These are phyloP conservation scores for Kokia cookei DNA, from an alignment of 441 rosid species.

Conservation along the genomic window DNA sequence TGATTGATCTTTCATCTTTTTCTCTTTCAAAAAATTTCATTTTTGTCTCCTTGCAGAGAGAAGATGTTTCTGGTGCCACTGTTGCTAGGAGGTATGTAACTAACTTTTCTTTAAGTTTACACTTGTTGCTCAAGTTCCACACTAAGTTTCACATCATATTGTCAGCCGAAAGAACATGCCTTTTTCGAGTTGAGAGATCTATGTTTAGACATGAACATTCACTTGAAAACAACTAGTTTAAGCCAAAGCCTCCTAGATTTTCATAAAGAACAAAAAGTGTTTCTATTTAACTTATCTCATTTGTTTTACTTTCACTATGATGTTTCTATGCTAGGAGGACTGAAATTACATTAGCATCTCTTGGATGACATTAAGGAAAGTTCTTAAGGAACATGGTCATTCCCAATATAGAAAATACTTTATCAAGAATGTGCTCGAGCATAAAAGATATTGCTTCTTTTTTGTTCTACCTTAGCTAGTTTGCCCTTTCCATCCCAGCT, in stretches of 20 bases:
- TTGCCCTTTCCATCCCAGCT: neutral
- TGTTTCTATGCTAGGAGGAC: neutral
- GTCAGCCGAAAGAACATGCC: neutral
- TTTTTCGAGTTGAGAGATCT: neutral
- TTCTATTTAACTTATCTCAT: neutral
- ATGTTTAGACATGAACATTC: neutral
- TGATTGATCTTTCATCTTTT: neutral
- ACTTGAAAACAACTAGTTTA: neutral
- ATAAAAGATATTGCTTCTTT: neutral
- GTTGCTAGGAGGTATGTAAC: conserved; percentile 25
- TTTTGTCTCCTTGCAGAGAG: conserved; percentile 20
- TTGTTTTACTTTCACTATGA: neutral
- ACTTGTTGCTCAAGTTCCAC: neutral
- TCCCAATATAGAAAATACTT: neutral
- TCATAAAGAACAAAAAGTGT: neutral
- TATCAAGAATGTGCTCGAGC: neutral
- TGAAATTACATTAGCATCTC: neutral
- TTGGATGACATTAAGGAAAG: neutral
- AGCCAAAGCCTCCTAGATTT: neutral
- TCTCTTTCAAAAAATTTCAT: neutral
- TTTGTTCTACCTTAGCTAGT: neutral
- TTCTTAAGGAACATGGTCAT: neutral
- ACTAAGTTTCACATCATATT: neutral
- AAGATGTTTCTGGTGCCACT: conserved; percentile 19
- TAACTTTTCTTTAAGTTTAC: neutral